Percentiles rank a stretch among this genome's conserved stretches.
These are phyloP conservation scores for Yarrowia sp. DNA, from an alignment of 805 yeast genomes.

Conservation along the genomic window DNA sequence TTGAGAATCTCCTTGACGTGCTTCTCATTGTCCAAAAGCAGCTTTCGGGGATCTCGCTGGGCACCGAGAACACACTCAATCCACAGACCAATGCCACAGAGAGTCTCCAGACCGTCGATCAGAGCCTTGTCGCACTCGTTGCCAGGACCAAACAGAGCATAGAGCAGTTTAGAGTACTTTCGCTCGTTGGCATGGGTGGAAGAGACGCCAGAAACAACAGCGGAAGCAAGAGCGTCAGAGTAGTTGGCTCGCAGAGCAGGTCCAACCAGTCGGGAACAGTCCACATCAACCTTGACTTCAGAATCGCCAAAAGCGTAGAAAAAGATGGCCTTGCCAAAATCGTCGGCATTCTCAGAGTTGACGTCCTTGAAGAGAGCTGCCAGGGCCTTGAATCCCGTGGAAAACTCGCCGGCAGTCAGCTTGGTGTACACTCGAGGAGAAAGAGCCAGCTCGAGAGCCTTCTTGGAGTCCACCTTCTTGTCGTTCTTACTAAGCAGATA, in stretches of 20 bases:
- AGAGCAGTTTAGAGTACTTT: conserved; percentile 28
- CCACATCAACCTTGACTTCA: conserved; percentile 16
- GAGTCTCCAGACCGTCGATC: conserved; percentile 6
- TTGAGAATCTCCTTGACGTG: neutral
- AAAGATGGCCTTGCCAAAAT: conserved; percentile 17
- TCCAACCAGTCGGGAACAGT: conserved; percentile 2
- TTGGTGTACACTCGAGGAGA: conserved; percentile 35
- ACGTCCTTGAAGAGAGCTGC: neutral
- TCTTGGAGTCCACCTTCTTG: neutral
- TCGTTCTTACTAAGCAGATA: neutral
- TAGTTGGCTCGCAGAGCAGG: conserved; percentile 8
- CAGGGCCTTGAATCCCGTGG: conserved; percentile 19
- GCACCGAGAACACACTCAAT: conserved; percentile 26
- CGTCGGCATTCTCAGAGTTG: neutral
- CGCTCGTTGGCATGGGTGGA: neutral
- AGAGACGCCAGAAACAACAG: conserved; percentile 2
- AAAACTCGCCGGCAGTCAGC: conserved; percentile 10
- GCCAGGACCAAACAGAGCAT: conserved; percentile 14
- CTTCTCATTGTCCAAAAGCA: conserved; percentile 14
- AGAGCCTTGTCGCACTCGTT: conserved; percentile 14
- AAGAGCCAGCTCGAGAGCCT: conserved; percentile 27
- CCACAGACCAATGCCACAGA: conserved; percentile 15
- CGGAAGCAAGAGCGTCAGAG: conserved; percentile 6
- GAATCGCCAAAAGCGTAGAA: conserved; percentile 19
- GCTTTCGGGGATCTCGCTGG: conserved; percentile 12